Base-by-base conservation (phyloP, 179 eudicot genomes). In the Actinidia arguta region DNA sequence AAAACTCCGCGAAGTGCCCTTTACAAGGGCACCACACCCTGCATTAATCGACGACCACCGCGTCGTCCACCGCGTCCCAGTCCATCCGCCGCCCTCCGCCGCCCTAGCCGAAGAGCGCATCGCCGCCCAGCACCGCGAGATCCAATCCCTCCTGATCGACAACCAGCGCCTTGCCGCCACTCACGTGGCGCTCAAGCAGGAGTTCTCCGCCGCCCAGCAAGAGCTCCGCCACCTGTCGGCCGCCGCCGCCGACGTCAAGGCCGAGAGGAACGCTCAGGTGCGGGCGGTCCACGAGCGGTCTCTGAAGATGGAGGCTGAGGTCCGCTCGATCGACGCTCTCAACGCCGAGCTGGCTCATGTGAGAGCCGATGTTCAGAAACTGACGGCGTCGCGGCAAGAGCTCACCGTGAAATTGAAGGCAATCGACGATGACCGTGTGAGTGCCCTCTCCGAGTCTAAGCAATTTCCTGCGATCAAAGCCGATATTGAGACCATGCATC, bases 141-240 rank as follows among this genome's bases (percentile, higher is more conserved):
- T 93, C 78, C 92, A 96, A 77, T 42, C 89, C 64, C 93, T 95
- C 10, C 86, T 91, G 39, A 39, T 66, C 20, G 98, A 96, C 85
- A 91, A 92, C 58, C 92, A 90, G 24, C 91, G 90, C 6, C 88
- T 96, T 36, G 87, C 90, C 10, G 88, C 92, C 48, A 85, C 88
- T n/a, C 93, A 91, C 90, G 88, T 88, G 8, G 90, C 94, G 1
- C 93, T 95, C 69, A 89, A 91, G 61, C 93, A 95, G 79, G 95
- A 96, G 66, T 89, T 95, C n/a, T 20, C 89, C 56, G 81, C 82
- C 24, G 82, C 92, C 7, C 86, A 91, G 22, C 90, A 86, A 36
- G 95, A 95, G 27, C 83, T 92, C 69, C 91, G 86, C 17, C 89
- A 85, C 75, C 81, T 92, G 0, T 84, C 90, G 7, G 55, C 88